Evolutionary conservation across 176 grass and related monocot genomes (phyloP), one percentile per base, ranked within the genome.

Genomic region (Oryza brachyantha): DNA sequence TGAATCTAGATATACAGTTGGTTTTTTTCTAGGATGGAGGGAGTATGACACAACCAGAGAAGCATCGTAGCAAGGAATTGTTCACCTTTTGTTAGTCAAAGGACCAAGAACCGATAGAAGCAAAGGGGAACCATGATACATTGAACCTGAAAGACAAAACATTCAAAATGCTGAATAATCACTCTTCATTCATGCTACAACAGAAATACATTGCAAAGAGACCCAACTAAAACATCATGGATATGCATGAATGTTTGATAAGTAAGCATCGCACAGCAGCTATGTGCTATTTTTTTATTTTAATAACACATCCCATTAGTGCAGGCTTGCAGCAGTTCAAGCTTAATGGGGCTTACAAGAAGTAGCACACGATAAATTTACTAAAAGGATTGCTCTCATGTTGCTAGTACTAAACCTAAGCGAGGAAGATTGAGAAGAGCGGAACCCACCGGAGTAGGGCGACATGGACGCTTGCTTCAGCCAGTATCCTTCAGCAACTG

Each of bases 401-500:
- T 43, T 26, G 22, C 36, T 27, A 75, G 12, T 25, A 65, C 40
- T n/a, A 73, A 26, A 38, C 38, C 28, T 62, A 73, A 74, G 31
- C 22, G 48, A 69, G 8, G 2, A 68, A 41, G 67, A 36, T 64
- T 37, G 70, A 48, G 65, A 13, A 48, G 65, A 13, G 41, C 3
- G 59, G 10, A 89, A 70, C 57, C 42, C 63, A 93, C 96, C 96
- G 22, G 96, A 80, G 65, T 98, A 94, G 0, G 96, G 96, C 34
- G 92, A 93, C 82, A 98, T 87, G 60, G 96, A 89, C 10, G 87
- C 82, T 68, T 87, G 92, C 88, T 95, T 98, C 77, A 98, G 84
- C 96, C 96, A 98, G 87, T 98, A 98, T 35, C 90, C 96, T 71
- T 98, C 92, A 27, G 92, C 83, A 54, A 98, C 96, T 98, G 83